Conservation (phyloP, 768 basidiomycete genomes). For the Tylopilus intermedius region DNA sequence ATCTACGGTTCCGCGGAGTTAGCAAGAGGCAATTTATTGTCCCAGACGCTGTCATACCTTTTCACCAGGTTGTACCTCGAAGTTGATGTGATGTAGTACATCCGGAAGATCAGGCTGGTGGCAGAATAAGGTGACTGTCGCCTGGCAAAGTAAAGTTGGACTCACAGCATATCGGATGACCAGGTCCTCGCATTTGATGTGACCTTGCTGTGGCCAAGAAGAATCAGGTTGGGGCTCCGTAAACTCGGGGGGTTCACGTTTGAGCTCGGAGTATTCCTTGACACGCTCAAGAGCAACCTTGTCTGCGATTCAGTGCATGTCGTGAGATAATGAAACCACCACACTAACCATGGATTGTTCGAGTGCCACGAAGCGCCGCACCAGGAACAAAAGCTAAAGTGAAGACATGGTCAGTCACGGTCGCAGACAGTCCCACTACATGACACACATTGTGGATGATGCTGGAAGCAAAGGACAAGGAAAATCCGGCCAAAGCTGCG, state of each 20-base stretch:
- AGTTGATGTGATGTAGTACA: conserved; percentile 73
- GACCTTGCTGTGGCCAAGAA: conserved; percentile 72
- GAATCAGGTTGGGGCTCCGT: conserved; percentile 75
- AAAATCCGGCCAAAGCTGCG: conserved; percentile 82
- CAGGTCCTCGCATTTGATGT: conserved; percentile 67
- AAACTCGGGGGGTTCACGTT: conserved; percentile 76
- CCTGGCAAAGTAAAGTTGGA: conserved; percentile 4
- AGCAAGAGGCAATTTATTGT: neutral
- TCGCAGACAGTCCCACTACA: neutral
- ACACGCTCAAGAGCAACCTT: conserved; percentile 84
- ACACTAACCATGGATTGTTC: conserved; percentile 83
- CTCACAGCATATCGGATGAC: conserved; percentile 75
- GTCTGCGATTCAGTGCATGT: conserved; percentile 1
- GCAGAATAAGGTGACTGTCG: neutral
- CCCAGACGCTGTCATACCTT: conserved; percentile 43
- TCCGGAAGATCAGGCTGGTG: conserved; percentile 77
- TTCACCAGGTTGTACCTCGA: conserved; percentile 67
- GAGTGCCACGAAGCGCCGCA: conserved; percentile 78
- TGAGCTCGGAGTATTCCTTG: conserved; percentile 83
- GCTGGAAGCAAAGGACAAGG: conserved; percentile 76
- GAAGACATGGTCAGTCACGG: conserved; percentile 17
- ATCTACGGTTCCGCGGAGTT: conserved; percentile 35
- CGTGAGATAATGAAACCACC: neutral
- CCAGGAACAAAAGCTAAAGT: conserved; percentile 55
- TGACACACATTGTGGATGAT: conserved; percentile 59